These are phyloP conservation scores for Piper betle DNA, from an alignment of 164 flowering plant genomes.

Conservation along the genomic window DNA sequence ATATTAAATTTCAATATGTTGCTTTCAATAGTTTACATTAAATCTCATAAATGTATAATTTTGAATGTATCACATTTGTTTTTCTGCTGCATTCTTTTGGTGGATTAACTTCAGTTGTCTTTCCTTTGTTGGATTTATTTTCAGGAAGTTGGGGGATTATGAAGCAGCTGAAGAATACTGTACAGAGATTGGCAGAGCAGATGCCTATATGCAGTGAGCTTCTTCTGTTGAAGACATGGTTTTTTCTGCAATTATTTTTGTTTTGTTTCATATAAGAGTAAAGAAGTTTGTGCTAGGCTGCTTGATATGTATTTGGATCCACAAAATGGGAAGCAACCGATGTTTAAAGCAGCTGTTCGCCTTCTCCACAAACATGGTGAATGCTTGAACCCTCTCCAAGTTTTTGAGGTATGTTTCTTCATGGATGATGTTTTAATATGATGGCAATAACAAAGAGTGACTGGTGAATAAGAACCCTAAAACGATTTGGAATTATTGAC, in stretches of 20 bases:
- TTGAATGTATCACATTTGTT: too few relatives aligned
- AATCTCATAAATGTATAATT: too few relatives aligned
- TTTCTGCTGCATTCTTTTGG: background rate
- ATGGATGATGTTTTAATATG: too few relatives aligned
- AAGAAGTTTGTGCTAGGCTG: conserved; percentile 32
- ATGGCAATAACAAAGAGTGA: too few relatives aligned
- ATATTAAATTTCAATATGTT: background rate
- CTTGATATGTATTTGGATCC: conserved; percentile 98
- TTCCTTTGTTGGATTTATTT: background rate
- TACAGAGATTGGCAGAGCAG: conserved; percentile 91
- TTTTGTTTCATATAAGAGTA: background rate
- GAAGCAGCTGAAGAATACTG: conserved; percentile 98
- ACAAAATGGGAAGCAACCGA: conserved; percentile 85
- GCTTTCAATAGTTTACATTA: too few relatives aligned
- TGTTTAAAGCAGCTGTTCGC: conserved; percentile 97
- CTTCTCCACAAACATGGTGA: conserved; percentile 98
- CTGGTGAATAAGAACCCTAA: too few relatives aligned
- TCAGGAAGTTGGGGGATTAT: conserved; percentile 87
- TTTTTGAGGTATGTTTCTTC: conserved; percentile 49
- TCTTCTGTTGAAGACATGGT: background rate
- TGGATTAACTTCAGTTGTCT: background rate
- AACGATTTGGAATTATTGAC: too few relatives aligned
- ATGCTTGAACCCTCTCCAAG: conserved; percentile 84
- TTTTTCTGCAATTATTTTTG: background rate
- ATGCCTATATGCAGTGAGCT: conserved; percentile 94